phyloP scores from a whole-genome alignment of 768 basidiomycete species.

The Boletus rufocinnamomeus region DNA sequence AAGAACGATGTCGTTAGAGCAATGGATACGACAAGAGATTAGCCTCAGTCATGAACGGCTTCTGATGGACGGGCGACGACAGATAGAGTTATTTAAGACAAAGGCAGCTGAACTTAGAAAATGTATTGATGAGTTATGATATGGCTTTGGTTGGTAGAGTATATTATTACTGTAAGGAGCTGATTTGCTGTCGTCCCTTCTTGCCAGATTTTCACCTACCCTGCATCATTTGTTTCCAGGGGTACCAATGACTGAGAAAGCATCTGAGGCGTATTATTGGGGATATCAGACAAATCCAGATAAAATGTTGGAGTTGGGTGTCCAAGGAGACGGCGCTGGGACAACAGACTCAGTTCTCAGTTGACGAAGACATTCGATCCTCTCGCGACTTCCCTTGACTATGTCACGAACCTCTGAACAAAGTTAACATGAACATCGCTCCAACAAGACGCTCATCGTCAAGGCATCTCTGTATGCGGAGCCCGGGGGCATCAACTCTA shows the following conservation, averaged over 20 bases:
- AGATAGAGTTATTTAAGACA: conserved; percentile 50
- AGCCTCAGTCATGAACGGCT: conserved; percentile 63
- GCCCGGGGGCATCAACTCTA: too few species aligned
- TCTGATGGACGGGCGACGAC: conserved; percentile 49
- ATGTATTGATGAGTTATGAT: conserved; percentile 38
- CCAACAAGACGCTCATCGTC: background rate
- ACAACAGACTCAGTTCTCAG: too few species aligned
- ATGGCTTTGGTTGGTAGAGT: background rate
- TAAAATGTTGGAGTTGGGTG: too few species aligned
- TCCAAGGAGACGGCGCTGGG: background rate
- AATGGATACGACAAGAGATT: conserved; percentile 81
- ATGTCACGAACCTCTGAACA: background rate
- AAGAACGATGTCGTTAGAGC: conserved; percentile 77
- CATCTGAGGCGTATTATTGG: too few species aligned
- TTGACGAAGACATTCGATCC: background rate
- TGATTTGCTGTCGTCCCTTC: too few species aligned
- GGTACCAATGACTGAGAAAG: too few species aligned
- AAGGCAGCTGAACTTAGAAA: conserved; percentile 43
- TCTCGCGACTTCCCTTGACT: background rate
- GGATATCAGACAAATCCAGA: too few species aligned
- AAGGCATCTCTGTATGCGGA: background rate
- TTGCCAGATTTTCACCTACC: too few species aligned
- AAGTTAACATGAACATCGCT: background rate
- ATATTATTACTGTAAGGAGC: background rate
- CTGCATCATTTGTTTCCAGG: too few species aligned